phyloP scores from a whole-genome alignment of 192 early-diverging fungal species.

The Linnemannia exigua region DNA sequence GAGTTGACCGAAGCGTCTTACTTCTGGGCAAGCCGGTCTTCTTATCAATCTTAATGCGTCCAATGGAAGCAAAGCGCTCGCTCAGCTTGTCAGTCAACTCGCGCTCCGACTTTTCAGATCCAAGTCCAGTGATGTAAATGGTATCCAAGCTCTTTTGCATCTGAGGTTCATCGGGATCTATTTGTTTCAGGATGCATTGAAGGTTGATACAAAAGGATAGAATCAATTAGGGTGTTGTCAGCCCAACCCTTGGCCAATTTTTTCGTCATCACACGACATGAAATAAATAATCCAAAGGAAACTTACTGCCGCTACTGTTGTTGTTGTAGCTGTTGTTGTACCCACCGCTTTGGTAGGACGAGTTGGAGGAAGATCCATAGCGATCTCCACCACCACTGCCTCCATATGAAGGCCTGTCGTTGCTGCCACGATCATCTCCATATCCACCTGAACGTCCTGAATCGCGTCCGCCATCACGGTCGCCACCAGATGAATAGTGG shows the following conservation, averaged over 20 bases:
- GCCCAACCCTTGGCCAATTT: neutral
- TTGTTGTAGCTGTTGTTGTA: neutral
- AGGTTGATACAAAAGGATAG: neutral
- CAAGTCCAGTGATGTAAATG: conserved; percentile 77
- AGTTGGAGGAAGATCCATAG: conserved; percentile 27
- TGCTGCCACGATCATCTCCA: conserved; percentile 32
- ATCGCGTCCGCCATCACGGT: conserved; percentile 43
- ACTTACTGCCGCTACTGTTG: conserved; percentile 18
- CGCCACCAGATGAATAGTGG: conserved; percentile 1
- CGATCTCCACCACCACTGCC: conserved; percentile 34
- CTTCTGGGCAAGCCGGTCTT: conserved; percentile 73
- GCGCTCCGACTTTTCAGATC: conserved; percentile 69
- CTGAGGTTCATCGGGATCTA: conserved; percentile 47
- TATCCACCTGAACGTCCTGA: conserved; percentile 14
- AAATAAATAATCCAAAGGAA: neutral
- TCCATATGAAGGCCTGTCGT: conserved; percentile 1
- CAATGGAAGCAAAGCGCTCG: conserved; percentile 77
- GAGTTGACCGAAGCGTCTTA: conserved; percentile 19
- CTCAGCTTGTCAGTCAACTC: conserved; percentile 62
- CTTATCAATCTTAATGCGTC: conserved; percentile 79
- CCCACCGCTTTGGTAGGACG: conserved; percentile 13
- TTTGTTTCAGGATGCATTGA: neutral
- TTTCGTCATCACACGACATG: neutral
- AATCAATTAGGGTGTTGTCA: neutral
- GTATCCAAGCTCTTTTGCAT: conserved; percentile 72